A percentile compares a stretch with the other conserved stretches of the same genome.
phyloP scores from a whole-genome alignment of 345 rosid species.

The Physaria fendleri region DNA sequence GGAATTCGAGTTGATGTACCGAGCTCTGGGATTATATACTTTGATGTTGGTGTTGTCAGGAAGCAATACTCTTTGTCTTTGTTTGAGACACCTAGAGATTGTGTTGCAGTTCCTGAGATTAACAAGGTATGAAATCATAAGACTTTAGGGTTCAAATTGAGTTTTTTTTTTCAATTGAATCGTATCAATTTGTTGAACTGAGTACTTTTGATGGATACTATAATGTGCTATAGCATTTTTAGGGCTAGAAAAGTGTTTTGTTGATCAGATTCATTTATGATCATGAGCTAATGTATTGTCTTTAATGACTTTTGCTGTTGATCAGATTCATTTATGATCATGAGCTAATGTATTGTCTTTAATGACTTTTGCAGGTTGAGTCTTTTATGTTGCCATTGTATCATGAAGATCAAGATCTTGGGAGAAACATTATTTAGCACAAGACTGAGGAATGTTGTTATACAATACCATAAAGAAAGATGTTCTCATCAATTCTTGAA shows the following conservation, averaged over 20 bases:
- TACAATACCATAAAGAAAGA: slow-evolving; percentile 13
- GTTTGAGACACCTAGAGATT: slow-evolving; percentile 75
- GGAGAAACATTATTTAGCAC: slow-evolving; percentile 18
- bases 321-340: too few relatives aligned
- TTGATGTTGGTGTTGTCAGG: slow-evolving; percentile 73
- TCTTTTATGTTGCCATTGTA: slow-evolving; percentile 12
- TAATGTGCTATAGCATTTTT: neutral
- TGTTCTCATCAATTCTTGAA: slow-evolving; percentile 27
- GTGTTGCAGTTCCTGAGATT: slow-evolving; percentile 35
- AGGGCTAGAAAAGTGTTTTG: too few relatives aligned
- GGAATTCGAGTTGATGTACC: slow-evolving; percentile 81
- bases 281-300: too few relatives aligned
- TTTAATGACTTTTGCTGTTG: too few relatives aligned
- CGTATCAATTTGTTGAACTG: neutral
- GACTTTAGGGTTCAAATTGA: neutral
- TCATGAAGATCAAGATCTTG: slow-evolving; percentile 23
- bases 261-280: too few relatives aligned
- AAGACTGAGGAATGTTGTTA: slow-evolving; percentile 13
- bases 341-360: too few relatives aligned
- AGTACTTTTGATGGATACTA: neutral
- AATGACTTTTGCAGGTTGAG: slow-evolving; percentile 14
- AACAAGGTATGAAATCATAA: slow-evolving; percentile 22
- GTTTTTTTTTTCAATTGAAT: neutral
- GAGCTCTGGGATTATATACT: slow-evolving; percentile 74
- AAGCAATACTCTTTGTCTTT: slow-evolving; percentile 81